phyloP scores from a whole-genome alignment of 306 rosid genomes.

The Malus domestica region ASM211411v1 NC_041798.1:2324001-2324500 shows the following conservation, averaged over 20 bases:
- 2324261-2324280: background rate
- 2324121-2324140: background rate
- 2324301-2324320: too few species aligned
- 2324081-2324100: slow-evolving; percentile 93
- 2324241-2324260: background rate
- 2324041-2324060: background rate
- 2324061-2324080: slow-evolving; percentile 40
- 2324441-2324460: too few species aligned
- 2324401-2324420: too few species aligned
- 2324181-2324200: slow-evolving; percentile 40
- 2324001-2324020: too few species aligned
- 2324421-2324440: too few species aligned
- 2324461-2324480: too few species aligned
- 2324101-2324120: slow-evolving; percentile 62
- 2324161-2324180: slow-evolving; percentile 78
- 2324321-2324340: too few species aligned
- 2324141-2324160: slow-evolving; percentile 40
- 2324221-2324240: background rate
- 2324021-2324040: too few species aligned
- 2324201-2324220: background rate
- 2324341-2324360: too few species aligned
- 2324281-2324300: background rate
- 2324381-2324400: too few species aligned
- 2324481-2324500: slow-evolving; percentile 46
- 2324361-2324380: too few species aligned